Percentiles rank a stretch among this genome's conserved stretches.
These are phyloP conservation scores for Brassica napus DNA, from an alignment of 345 rosid genomes.

Conservation along the genomic window DNA sequence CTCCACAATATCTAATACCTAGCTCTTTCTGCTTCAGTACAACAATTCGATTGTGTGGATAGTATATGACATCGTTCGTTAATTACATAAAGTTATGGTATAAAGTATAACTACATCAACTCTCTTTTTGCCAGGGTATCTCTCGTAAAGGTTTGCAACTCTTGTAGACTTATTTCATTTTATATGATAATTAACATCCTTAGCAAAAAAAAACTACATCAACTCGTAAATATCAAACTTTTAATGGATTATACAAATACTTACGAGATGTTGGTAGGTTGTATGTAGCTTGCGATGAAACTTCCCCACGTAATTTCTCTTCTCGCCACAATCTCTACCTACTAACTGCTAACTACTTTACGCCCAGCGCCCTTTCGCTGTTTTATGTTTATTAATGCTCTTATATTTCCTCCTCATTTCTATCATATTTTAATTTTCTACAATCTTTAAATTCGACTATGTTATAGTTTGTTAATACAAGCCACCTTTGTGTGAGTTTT, in stretches of 20 bases:
- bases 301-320: slow-evolving; percentile 34
- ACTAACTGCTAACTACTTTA: slow-evolving; percentile 38
- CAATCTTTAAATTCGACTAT: slow-evolving; percentile 3
- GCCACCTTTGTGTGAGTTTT: slow-evolving; percentile 33
- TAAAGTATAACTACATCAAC: not conserved
- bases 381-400: slow-evolving; percentile 3
- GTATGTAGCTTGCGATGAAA: slow-evolving; percentile 34
- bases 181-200: too few relatives aligned
- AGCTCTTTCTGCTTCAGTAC: not conserved
- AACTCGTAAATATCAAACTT: not conserved
- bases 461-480: slow-evolving; percentile 15
- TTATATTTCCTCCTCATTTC: not conserved
- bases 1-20: not conserved
- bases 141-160: too few relatives aligned
- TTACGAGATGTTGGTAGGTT: slow-evolving; percentile 29
- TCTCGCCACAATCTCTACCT: slow-evolving; percentile 40
- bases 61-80: not conserved
- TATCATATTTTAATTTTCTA: not conserved
- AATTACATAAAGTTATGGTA: not conserved
- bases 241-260: slow-evolving; percentile 1
- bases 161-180: too few relatives aligned
- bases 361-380: slow-evolving; percentile 33
- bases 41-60: not conserved
- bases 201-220: not conserved
- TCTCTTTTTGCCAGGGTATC: too few relatives aligned